phyloP scores from a whole-genome alignment of 345 rosid species.

The Triadica sebifera region DNA sequence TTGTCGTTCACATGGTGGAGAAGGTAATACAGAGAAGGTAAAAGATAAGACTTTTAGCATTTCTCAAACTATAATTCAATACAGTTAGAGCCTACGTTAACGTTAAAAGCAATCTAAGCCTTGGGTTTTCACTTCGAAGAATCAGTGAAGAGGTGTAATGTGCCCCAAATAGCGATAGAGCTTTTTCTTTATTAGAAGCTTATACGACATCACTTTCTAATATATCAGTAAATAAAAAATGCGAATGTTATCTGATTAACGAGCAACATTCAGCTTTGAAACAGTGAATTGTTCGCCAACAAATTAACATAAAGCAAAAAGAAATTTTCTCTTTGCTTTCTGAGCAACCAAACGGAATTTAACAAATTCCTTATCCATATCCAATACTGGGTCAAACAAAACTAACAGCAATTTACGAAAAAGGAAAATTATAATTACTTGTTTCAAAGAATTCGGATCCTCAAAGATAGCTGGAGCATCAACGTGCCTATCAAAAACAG shows the following conservation, averaged over 20 bases:
- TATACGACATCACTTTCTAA: not conserved
- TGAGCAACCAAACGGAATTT: not conserved
- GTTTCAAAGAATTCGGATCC: slow-evolving; percentile 72
- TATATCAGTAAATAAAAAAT: not conserved
- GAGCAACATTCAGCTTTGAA: not conserved
- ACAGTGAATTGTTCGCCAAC: not conserved
- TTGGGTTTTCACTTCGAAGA: not conserved
- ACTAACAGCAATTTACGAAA: not conserved
- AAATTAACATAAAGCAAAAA: not conserved
- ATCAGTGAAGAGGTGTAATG: not conserved
- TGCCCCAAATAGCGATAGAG: not conserved
- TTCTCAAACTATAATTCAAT: not conserved
- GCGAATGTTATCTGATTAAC: too few relatives aligned
- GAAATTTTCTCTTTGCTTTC: not conserved
- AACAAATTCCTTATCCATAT: not conserved
- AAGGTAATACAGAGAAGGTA: too few relatives aligned
- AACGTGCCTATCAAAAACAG: slow-evolving; percentile 44
- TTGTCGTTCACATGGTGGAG: too few relatives aligned
- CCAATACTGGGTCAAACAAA: slow-evolving; percentile 3
- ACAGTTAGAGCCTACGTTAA: not conserved
- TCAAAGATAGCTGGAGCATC: slow-evolving; percentile 60
- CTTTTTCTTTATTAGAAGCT: not conserved
- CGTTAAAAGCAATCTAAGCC: slow-evolving; percentile 1
- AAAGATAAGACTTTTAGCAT: too few relatives aligned
- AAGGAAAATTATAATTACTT: slow-evolving; percentile 37